Conservation (phyloP, 192 early-diverging fungal species). For the Spizellomyces punctatus region DNA sequence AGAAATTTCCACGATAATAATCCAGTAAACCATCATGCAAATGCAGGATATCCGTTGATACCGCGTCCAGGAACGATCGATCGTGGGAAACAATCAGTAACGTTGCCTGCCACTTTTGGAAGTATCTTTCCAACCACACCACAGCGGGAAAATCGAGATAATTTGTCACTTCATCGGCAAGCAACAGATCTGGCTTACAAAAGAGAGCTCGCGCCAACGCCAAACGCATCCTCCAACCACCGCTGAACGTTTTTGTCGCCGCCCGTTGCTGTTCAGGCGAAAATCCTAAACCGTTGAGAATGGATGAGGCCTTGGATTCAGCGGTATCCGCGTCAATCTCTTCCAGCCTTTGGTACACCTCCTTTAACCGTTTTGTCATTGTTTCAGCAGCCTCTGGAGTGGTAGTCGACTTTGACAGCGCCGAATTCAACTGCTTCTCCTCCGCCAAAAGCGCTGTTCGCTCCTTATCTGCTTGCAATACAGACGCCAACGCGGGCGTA, state of each 20-base stretch:
- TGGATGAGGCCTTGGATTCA: constrained; percentile 69
- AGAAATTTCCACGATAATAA: constrained; percentile 95
- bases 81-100: constrained; percentile 98
- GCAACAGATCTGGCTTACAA: constrained; percentile 78
- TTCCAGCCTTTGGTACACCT: constrained; percentile 81
- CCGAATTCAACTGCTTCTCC: constrained; percentile 66
- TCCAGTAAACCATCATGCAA: constrained; percentile 92
- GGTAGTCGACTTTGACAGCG: constrained; percentile 49
- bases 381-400: constrained; percentile 51
- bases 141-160: constrained; percentile 88
- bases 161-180: constrained; percentile 81
- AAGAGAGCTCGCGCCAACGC: constrained; percentile 83
- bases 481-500: constrained; percentile 81
- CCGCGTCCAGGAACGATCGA: constrained; percentile 93
- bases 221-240: constrained; percentile 86
- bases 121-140: constrained; percentile 95
- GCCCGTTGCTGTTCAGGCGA: constrained; percentile 61
- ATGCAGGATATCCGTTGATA: constrained; percentile 96
- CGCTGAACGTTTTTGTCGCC: constrained; percentile 69
- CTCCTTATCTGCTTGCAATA: constrained; percentile 91
- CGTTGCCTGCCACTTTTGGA: constrained; percentile 88
- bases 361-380: constrained; percentile 64
- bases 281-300: constrained; percentile 75
- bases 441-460: constrained; percentile 87
- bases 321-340: constrained; percentile 98